These are phyloP conservation scores for Malassezia arunalokei DNA, from an alignment of 1,284 basidiomycete genomes.

Conservation along the genomic window DNA sequence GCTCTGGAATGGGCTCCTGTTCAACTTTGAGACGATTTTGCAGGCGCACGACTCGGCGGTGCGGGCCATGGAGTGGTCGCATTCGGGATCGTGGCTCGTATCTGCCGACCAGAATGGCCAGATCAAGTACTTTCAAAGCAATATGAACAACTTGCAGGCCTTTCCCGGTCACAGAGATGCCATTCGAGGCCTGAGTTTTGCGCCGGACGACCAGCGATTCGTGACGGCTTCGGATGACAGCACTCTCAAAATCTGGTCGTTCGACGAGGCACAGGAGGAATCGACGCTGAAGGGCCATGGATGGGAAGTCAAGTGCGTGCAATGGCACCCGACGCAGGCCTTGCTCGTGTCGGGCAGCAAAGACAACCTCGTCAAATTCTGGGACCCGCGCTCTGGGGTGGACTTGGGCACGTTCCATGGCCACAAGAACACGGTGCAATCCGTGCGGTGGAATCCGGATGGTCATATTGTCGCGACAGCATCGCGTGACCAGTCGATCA, in stretches of 20 bases:
- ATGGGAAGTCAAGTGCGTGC: constrained; percentile 95
- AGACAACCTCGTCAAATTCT: constrained; percentile 97
- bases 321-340: constrained; percentile 96
- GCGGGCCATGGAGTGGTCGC: constrained; percentile 75
- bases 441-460: constrained; percentile 70
- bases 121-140: constrained; percentile 97
- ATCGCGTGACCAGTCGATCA: constrained; percentile 80
- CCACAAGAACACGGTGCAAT: constrained; percentile 93
- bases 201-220: constrained; percentile 79
- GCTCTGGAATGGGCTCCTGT: constrained; percentile 94
- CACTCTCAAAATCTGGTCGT: constrained; percentile 85
- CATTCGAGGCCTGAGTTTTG: constrained; percentile 77
- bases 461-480: constrained; percentile 87
- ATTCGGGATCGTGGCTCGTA: constrained; percentile 77
- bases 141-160: constrained; percentile 93
- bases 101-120: constrained; percentile 84
- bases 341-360: constrained; percentile 81
- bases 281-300: constrained; percentile 79
- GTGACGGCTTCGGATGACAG: constrained; percentile 91
- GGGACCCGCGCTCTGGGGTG: constrained; percentile 61
- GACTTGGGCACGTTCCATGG: constrained; percentile 54
- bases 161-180: constrained; percentile 66
- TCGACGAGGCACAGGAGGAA: constrained; percentile 79
- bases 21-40: constrained; percentile 98
- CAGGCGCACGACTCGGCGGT: constrained; percentile 93